Base-by-base conservation (phyloP, 1,284 basidiomycete genomes). In the Cutaneotrichosporon curvatum region DNA sequence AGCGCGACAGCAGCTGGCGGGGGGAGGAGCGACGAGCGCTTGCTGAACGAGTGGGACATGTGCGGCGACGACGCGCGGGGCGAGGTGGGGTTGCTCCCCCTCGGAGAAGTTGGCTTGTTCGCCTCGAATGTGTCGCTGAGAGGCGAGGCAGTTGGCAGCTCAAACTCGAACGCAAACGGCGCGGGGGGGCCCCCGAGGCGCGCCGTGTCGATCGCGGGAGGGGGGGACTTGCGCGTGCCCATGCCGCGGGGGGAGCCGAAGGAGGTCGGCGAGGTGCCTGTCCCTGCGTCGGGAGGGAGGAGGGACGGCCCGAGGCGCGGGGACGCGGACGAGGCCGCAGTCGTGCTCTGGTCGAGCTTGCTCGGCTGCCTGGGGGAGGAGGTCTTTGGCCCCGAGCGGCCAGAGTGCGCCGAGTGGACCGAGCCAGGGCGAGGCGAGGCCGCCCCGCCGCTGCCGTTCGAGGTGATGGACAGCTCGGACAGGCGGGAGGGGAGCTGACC, bases 41-140 rank as follows among this genome's bases (percentile, higher is more conserved):
- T 69, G 8, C 62, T 67, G 54, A 73, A 73, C 15, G 64, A 66
- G 35, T 61, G 57, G 9, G 64, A 67, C 71, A 73, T 73, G 45
- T 69, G 68, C 11, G 68, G 70, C 12, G 58, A 61, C 15, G 55
- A 45, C 34, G 63, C 59, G 22, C 59, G 48, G 5, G 65, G 65
- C 4, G 60, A 58, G 18, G 62, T 58, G 12, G 63, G 67, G 40
- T 56, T 59, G 32, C 57, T 50, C 23, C 43, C 48, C 16, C 56
- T 46, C 5, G 57, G 56, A 1, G 55, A 56, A 39, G 22, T 48
- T 50, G 36, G 56, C 45, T 48, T 37, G 18, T 48, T 50, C 3
- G 48, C 36, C 41, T 73, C 72, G 43, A 73, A 73, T 1, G 70
- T 58, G 53, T 73, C 72, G 6, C 61, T 65, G 36, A 68, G 55